Evolutionary conservation across 495 filamentous ascomycete species (phyloP), one percentile per base, ranked within the genome.

Genomic region (Aspergillus nanangensis): DNA sequence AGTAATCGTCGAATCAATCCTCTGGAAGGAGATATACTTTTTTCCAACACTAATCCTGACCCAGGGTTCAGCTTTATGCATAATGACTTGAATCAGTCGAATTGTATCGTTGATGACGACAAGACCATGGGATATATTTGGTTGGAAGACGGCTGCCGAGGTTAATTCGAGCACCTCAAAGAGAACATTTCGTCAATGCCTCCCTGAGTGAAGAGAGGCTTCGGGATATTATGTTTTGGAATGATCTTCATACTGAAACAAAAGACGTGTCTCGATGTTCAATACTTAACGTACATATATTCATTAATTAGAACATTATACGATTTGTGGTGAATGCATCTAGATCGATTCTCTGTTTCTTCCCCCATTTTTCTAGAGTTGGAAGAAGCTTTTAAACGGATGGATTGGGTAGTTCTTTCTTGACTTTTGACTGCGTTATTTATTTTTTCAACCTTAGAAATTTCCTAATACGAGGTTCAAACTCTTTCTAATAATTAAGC

Each of bases 51-150:
- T 23, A 51, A 60, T 35, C 17, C n/a, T 38, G 62, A 67, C 43
- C 17, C 44, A 19, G 62, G 69, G 35, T 34, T 65, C 15, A 50
- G 60, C 31, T 44, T 49, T n/a, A 47, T 71, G 63, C 70, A 74
- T 48, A 73, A 71, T 41, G 64, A 74, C 27, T 57, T 74, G 34
- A 68, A 53, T 2, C 8, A 29, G 36, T 71, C 64, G 1, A 71
- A 74, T 35, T 59, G 50, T 51, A 70, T 74, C 27, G 69, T 75
- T 23, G 51, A 74, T 29, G 57, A 65, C 47, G 65, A 62, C 48
- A 63, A 22, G 38, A 68, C 75, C 27, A 58, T 72, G 14, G 70
- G 65, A n/a, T 52, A 75, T 39, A 53, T 69, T 70, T 50, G 69
- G 70, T 15, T 73, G 65, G 66, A 65, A 59, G 36, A 63, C 60